Base-by-base conservation (phyloP, 441 rosid genomes). In the Euphorbia celastroides region DNA sequence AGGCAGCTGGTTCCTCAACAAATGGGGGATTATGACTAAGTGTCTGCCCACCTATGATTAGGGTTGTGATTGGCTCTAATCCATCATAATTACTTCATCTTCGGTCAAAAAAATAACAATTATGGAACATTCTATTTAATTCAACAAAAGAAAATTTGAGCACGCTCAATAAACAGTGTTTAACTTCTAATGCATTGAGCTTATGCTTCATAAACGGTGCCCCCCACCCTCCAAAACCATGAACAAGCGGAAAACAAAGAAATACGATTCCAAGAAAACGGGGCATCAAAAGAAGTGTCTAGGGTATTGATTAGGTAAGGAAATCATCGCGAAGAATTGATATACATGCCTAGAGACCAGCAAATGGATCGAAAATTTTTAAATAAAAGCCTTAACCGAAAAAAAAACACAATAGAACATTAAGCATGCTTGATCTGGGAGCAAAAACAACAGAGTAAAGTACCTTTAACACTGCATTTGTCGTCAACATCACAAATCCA, bases 391-490 rank as follows among this genome's bases (percentile, higher is more conserved):
- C 10, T 60, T 38, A 25, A 5, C n/a, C n/a, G n/a, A n/a, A n/a
- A n/a, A n/a, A 51, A n/a, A 9, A 27, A 44, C 11, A 63, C 13
- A 17, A 59, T 3, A n/a, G n/a, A 60, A 51, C 30, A 4, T 23
- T 23, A 60, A 10, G 36, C 22, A 59, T 30, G 34, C 13, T 60
- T 38, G 28, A 60, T 28, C 46, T 31, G 62, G 23, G 68, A 57
- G 26, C 30, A n/a, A 19, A 75, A 60, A 13, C 38, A 30, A 68
- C 51, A 42, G 25, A 62, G 12, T 52, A 26, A 69, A 70, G 70
- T 84, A 93, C 99, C 96, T 85, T 85, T 89, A 44, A 89, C 80
- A 17, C 44, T 65, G 75, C 72, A 65, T 42, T 76, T 67, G 57
- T 67, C 83, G 69, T 70, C 73, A 31, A 80, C 70, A 57, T 83